These are phyloP conservation scores for Tulasnella sp. DNA, from an alignment of 768 basidiomycete species.

Conservation along the genomic window DNA sequence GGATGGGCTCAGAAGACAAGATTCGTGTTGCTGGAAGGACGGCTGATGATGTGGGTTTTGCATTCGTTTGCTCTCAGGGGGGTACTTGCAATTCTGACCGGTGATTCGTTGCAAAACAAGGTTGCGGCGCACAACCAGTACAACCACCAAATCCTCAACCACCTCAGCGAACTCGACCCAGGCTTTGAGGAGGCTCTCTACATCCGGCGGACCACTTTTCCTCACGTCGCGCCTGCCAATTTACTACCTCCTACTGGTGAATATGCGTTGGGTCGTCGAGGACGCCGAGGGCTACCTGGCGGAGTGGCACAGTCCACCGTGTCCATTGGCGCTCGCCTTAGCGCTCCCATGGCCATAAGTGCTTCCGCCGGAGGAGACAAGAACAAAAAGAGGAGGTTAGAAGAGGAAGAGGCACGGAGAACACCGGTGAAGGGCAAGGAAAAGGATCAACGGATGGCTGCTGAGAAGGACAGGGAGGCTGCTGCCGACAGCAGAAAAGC, in stretches of 20 bases:
- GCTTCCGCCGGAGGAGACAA: constrained; percentile 14
- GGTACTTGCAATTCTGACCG: constrained; percentile 10
- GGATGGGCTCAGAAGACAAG: constrained; percentile 96
- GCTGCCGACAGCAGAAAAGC: background rate
- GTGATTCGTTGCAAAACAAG: constrained; percentile 31
- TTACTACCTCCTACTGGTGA: constrained; percentile 31
- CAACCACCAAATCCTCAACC: constrained; percentile 28
- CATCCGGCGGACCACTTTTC: constrained; percentile 34
- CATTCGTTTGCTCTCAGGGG: background rate
- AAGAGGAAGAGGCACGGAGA: constrained; percentile 32
- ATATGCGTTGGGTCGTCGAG: constrained; percentile 20
- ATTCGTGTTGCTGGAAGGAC: constrained; percentile 92
- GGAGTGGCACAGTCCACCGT: background rate
- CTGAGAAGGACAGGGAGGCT: constrained; percentile 20
- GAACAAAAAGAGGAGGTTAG: constrained; percentile 30
- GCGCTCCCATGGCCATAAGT: constrained; percentile 22
- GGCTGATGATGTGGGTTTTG: constrained; percentile 77
- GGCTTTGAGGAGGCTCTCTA: constrained; percentile 26
- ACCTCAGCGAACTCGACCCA: constrained; percentile 21
- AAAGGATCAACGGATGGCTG: background rate
- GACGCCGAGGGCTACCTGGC: constrained; percentile 30
- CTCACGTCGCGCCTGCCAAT: constrained; percentile 38
- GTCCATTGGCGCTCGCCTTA: constrained; percentile 14
- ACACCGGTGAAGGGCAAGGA: constrained; percentile 32
- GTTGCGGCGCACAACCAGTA: constrained; percentile 35